Evolutionary conservation across 768 basidiomycete genomes (phyloP), one percentile per base, ranked within the genome.

Genomic region (Amyloporia xantha): DNA sequence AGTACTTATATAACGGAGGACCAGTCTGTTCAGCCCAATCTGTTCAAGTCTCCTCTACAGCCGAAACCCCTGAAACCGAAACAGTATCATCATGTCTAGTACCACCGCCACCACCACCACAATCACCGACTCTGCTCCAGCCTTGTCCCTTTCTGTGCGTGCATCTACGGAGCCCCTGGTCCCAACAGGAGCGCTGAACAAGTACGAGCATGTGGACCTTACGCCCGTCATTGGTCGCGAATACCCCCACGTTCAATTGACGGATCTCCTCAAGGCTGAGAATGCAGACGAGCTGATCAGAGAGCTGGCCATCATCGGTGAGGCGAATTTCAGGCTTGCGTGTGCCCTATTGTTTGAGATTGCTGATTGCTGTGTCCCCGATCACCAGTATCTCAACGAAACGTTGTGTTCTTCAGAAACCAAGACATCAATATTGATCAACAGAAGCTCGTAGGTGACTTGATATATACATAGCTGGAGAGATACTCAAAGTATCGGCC

Each of bases 321-420:
- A 13, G 41, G 68, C 33, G 9, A 9, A 9, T 9, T 35, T 35
- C n/a, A n/a, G n/a, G n/a, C n/a, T n/a, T n/a, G n/a, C n/a, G n/a
- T n/a, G n/a, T n/a, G n/a, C n/a, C n/a, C n/a, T n/a, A n/a, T n/a
- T n/a, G n/a, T n/a, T n/a, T n/a, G n/a, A n/a, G n/a, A n/a, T n/a
- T n/a, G n/a, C n/a, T n/a, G n/a, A n/a, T n/a, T n/a, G n/a, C n/a
- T n/a, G n/a, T n/a, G n/a, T n/a, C n/a, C n/a, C n/a, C n/a, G n/a
- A n/a, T n/a, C n/a, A n/a, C 2, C 69, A 36, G 69, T 74, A 28
- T 72, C 71, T 25, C 75, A 75, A 46, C 76, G 82, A 27, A 80
- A 81, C 2, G 82, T 83, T 40, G 79, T 82, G 5, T 84, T 84
- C 66, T 79, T 84, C 70, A 71, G 73, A 10, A 66, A 72, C 17